Conservation (phyloP, 176 grass and related monocot species). For the Carex parvula region DNA sequence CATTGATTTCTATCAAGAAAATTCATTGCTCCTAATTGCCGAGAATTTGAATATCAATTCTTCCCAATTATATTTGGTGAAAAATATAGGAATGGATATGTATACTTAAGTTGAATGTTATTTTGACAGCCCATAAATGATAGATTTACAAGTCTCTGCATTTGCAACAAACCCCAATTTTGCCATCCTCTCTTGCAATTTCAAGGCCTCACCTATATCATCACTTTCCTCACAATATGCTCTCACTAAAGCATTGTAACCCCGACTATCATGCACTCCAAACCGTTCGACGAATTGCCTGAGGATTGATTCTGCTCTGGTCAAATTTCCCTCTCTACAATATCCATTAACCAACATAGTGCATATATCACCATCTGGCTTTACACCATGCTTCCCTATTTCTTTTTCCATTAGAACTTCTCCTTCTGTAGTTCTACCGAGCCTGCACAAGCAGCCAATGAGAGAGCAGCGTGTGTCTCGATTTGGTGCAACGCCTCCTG, state of each 20-base stretch:
- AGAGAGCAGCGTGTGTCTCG: slow-evolving; percentile 42
- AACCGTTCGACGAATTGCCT: slow-evolving; percentile 52
- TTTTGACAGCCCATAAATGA: slow-evolving; percentile 65
- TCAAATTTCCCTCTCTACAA: slow-evolving; percentile 53
- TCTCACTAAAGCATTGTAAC: slow-evolving; percentile 63
- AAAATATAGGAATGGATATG: too few species aligned
- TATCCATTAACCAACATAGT: slow-evolving; percentile 63
- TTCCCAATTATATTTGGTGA: too few species aligned
- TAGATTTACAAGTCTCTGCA: slow-evolving; percentile 56
- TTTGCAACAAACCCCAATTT: slow-evolving; percentile 64
- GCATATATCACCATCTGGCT: slow-evolving; percentile 49
- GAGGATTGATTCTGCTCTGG: slow-evolving; percentile 53
- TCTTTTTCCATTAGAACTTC: slow-evolving; percentile 50
- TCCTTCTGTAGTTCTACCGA: slow-evolving; percentile 45
- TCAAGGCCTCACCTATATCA: slow-evolving; percentile 34
- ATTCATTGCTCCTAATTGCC: too few species aligned
- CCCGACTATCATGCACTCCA: slow-evolving; percentile 44
- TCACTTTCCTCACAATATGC: slow-evolving; percentile 46
- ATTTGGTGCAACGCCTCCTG: slow-evolving; percentile 44
- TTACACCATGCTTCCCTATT: slow-evolving; percentile 38
- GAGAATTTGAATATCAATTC: too few species aligned
- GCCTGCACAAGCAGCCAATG: slow-evolving; percentile 55
- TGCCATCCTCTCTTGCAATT: slow-evolving; percentile 69
- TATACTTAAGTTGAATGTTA: neutral
- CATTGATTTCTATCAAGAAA: too few species aligned